phyloP scores from a whole-genome alignment of 306 rosid genomes.

The Prunus fruticosa region DNA sequence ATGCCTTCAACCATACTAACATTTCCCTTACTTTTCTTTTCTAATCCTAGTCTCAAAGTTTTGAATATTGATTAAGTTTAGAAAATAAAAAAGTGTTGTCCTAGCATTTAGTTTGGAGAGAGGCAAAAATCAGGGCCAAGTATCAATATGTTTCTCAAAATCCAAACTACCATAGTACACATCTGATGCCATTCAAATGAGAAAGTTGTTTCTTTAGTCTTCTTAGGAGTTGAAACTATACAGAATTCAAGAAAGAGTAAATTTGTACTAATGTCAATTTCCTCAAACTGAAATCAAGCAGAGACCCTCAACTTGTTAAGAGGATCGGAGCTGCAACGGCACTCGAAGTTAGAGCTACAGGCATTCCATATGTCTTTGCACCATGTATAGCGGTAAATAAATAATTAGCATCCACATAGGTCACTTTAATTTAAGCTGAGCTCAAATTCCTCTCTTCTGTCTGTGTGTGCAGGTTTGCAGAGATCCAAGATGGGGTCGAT shows the following conservation, averaged over 20 bases:
- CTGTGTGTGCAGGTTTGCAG: conserved; percentile 27
- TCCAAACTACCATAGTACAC: too few species aligned
- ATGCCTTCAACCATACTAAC: background rate
- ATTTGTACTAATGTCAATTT: background rate
- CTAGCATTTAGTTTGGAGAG: too few species aligned
- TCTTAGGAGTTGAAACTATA: background rate
- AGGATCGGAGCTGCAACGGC: conserved; percentile 40
- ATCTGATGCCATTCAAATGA: background rate
- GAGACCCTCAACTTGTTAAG: conserved; percentile 34
- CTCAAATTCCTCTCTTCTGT: background rate
- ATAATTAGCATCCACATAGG: background rate
- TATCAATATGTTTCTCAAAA: too few species aligned
- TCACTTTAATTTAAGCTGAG: background rate
- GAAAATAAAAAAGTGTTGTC: too few species aligned
- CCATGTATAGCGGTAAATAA: conserved; percentile 36
- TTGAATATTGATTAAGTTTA: too few species aligned
- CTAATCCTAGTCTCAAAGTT: too few species aligned
- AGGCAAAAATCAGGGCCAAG: too few species aligned
- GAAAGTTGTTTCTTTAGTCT: background rate
- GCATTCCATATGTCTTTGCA: conserved; percentile 38
- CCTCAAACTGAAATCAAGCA: background rate
- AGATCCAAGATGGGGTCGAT: conserved; percentile 51
- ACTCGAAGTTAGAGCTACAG: conserved; percentile 40
- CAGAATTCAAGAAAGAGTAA: background rate
- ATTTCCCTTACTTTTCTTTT: background rate